These are phyloP conservation scores for Erythrophleum ivorense DNA, from an alignment of 331 rosid species.

Conservation along the genomic window DNA sequence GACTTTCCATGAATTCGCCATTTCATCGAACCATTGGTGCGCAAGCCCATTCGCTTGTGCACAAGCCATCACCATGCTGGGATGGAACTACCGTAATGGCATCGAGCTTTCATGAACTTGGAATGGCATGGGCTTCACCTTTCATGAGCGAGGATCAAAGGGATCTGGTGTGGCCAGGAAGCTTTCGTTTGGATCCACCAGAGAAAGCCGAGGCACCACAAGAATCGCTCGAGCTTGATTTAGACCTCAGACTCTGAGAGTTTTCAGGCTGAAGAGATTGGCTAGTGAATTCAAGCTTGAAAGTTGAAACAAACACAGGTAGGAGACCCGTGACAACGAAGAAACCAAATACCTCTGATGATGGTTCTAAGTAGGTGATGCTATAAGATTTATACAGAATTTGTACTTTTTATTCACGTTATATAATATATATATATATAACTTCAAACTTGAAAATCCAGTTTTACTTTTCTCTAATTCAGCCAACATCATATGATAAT, in stretches of 20 bases:
- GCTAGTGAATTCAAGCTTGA: constrained; percentile 41
- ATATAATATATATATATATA: not conserved
- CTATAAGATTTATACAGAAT: constrained; percentile 35
- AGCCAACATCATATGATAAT: not conserved
- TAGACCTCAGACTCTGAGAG: constrained; percentile 78
- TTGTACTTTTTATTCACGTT: constrained; percentile 37
- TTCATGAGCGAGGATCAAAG: constrained; percentile 57
- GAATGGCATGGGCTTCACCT: constrained; percentile 56
- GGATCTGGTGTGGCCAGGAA: constrained; percentile 88
- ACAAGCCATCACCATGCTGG: constrained; percentile 59
- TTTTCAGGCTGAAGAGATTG: constrained; percentile 31
- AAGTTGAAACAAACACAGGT: constrained; percentile 41
- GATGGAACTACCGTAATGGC: constrained; percentile 46
- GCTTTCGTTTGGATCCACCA: constrained; percentile 73
- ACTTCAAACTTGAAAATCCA: constrained; percentile 27
- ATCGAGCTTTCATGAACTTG: constrained; percentile 62
- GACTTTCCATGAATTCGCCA: constrained; percentile 54
- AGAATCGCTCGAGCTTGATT: constrained; percentile 69
- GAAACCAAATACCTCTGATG: constrained; percentile 37
- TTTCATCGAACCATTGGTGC: constrained; percentile 69
- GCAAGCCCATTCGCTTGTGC: constrained; percentile 78
- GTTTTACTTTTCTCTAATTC: not conserved
- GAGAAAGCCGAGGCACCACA: constrained; percentile 53
- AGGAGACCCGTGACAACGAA: constrained; percentile 38
- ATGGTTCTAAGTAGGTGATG: constrained; percentile 37